Conservation (phyloP, 805 yeast species). For the Saccharomyces kudriavzevii region DNA sequence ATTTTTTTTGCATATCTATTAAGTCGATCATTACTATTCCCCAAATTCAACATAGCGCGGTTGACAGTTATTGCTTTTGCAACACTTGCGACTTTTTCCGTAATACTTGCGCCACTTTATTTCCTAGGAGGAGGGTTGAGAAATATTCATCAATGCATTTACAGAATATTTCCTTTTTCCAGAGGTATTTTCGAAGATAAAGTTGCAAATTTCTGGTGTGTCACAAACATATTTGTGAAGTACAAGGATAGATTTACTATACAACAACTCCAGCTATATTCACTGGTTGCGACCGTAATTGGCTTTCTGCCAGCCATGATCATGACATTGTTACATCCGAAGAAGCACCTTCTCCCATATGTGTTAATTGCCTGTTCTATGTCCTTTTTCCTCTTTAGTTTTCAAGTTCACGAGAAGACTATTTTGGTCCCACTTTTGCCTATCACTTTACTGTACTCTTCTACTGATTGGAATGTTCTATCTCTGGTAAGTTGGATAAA, state of each 20-base stretch:
- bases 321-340: slow-evolving; percentile 43
- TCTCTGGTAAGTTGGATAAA: slow-evolving; percentile 81
- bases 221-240: slow-evolving; percentile 72
- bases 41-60: slow-evolving; percentile 44
- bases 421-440: slow-evolving; percentile 85
- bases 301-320: slow-evolving; percentile 51
- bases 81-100: slow-evolving; percentile 46
- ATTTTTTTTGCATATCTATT: slow-evolving; percentile 74
- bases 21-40: slow-evolving; percentile 37
- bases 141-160: slow-evolving; percentile 42
- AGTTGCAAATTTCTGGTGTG: slow-evolving; percentile 96
- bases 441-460: slow-evolving; percentile 51
- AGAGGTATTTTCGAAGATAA: slow-evolving; percentile 96
- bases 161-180: slow-evolving; percentile 84
- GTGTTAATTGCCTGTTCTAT: slow-evolving; percentile 76
- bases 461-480: slow-evolving; percentile 49
- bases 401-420: slow-evolving; percentile 94
- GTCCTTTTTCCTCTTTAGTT: slow-evolving; percentile 83
- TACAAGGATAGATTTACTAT: slow-evolving; percentile 49
- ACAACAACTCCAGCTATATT: slow-evolving; percentile 49
- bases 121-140: slow-evolving; percentile 34
- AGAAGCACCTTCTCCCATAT: slow-evolving; percentile 50
- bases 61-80: slow-evolving; percentile 56
- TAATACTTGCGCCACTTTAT: slow-evolving; percentile 54
- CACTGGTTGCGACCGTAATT: slow-evolving; percentile 45